Evolutionary conservation across 2,329 filamentous ascomycete species (phyloP).

Genomic region (Diaporthe australafricana): DNA sequence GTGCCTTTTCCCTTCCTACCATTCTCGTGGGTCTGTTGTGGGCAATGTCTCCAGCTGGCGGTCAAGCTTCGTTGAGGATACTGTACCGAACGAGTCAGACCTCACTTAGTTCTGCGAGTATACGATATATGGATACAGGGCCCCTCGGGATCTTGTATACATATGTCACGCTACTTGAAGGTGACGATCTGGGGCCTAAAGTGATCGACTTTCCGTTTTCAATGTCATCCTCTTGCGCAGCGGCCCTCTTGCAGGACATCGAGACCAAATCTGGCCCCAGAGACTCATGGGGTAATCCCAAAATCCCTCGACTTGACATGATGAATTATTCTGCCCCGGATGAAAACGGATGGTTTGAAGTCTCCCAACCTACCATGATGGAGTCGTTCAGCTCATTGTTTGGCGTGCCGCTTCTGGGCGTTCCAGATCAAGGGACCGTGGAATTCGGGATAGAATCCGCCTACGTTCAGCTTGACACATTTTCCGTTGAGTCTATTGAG

Average conservation of each 20-base stretch:
- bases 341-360: neutral
- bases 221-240: neutral
- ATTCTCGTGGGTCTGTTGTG: neutral
- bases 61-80: neutral
- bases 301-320: neutral
- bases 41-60: neutral
- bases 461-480: neutral
- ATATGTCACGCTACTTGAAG: neutral
- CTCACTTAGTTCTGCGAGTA: neutral
- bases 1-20: neutral
- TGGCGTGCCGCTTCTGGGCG: neutral
- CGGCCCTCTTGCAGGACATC: neutral
- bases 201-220: neutral
- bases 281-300: neutral
- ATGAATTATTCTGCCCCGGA: neutral
- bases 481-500: no score
- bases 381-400: neutral
- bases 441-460: neutral
- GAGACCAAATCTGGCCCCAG: neutral
- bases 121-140: neutral
- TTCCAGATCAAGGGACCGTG: neutral
- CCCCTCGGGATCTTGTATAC: neutral
- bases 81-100: neutral
- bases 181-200: neutral
- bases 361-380: neutral